phyloP scores from a whole-genome alignment of 1,139 yeast genomes.

The Tardiomyces digboiensis region DNA sequence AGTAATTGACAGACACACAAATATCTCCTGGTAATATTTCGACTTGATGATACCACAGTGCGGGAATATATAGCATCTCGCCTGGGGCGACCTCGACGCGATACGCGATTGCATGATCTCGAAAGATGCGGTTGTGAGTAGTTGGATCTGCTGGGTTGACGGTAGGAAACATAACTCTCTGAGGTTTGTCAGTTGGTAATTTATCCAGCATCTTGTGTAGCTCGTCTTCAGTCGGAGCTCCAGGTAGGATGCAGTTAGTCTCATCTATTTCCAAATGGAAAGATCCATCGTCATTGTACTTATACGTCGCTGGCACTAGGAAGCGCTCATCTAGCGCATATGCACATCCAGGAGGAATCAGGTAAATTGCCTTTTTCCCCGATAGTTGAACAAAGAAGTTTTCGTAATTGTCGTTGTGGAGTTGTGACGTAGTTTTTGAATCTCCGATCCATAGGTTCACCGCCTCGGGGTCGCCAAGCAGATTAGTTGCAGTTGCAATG shows the following conservation, averaged over 20 bases:
- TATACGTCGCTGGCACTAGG: slow-evolving; percentile 21
- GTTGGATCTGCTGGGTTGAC: slow-evolving; percentile 20
- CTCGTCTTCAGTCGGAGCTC: neutral
- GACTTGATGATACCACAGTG: slow-evolving; percentile 33
- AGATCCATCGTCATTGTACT: slow-evolving; percentile 3
- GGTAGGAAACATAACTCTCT: slow-evolving; percentile 24
- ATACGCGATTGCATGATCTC: slow-evolving; percentile 16
- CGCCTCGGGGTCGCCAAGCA: slow-evolving; percentile 27
- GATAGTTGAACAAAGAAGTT: slow-evolving; percentile 28
- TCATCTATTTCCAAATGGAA: slow-evolving; percentile 4
- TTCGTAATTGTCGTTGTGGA: slow-evolving; percentile 32
- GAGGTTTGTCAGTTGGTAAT: neutral
- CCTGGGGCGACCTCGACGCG: slow-evolving; percentile 26
- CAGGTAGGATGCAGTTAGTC: slow-evolving; percentile 8
- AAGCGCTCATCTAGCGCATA: slow-evolving; percentile 21
- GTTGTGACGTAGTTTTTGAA: slow-evolving; percentile 24
- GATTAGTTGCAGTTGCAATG: slow-evolving; percentile 13
- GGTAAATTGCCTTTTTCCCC: slow-evolving; percentile 26
- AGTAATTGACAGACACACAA: slow-evolving; percentile 29
- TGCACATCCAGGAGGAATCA: slow-evolving; percentile 28
- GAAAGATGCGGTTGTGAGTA: slow-evolving; percentile 10
- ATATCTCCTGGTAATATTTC: slow-evolving; percentile 19
- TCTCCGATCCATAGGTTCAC: slow-evolving; percentile 32
- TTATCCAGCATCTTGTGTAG: neutral
- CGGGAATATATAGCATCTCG: slow-evolving; percentile 30